Base-by-base conservation (phyloP, 2,329 filamentous ascomycete genomes). In the Neonectria sp. region DNA sequence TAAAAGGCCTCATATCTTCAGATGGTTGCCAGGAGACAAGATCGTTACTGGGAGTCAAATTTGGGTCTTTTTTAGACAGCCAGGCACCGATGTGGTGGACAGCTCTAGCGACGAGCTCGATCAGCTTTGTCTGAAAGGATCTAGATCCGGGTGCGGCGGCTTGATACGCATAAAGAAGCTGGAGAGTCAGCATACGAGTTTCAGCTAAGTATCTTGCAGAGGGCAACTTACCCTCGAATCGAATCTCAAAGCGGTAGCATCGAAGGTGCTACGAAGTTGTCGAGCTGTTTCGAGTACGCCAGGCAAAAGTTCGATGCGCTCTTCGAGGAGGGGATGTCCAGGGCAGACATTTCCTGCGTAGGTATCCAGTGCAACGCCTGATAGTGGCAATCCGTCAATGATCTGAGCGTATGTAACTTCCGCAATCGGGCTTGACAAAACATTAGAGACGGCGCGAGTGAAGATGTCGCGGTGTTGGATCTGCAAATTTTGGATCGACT, bases 51-150 rank as follows among this genome's bases (percentile, higher is more conserved):
- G 74, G 73, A 29, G 78, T 76, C 0, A 71, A 40, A 21, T 63
- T 65, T 0, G 69, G 61, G 7, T 74, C 71, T 2, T 73, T 53
- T 4, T 72, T 55, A 25, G 70, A 78, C 1, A 80, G 53, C 2
- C 55, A 49, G 0, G 75, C 73, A 1, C 75, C 79, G 6, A 80
- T 75, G 6, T 79, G 63, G 46, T 82, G 79, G 3, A 78, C 55
- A 3, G 75, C 65, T 29, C 73, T 31, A 0, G 76, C 78, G 6
- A 76, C 63, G 2, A 82, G 45, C 56, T 82, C 79, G 8, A 81
- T 75, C 6, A 82, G 70, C 1, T 74, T 67, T 21, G 71, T 72
- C 0, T 76, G 66, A 53, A 79, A 82, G 0, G 68, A 59, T 13
- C 66, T 53, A 7, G 78, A 78, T 4, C 67, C 73, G 2, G 53